phyloP scores from a whole-genome alignment of 208 protist genomes.

The Giardia muris region DNA sequence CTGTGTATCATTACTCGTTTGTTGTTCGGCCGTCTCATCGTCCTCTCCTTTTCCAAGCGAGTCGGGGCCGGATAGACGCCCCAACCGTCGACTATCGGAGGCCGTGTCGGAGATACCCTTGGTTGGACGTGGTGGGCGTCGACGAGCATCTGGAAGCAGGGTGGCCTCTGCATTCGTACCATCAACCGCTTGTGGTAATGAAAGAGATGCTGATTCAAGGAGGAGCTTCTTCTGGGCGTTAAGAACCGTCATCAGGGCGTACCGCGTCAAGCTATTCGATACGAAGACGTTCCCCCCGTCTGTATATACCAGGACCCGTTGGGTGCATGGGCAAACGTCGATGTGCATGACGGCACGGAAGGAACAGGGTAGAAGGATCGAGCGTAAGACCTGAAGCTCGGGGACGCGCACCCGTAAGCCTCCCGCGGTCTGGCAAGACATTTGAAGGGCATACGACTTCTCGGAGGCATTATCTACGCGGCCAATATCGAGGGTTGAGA shows the following conservation, averaged over 20 bases:
- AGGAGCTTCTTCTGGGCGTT: not conserved
- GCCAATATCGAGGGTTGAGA: not conserved
- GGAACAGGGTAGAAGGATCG: not conserved
- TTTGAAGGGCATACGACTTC: not conserved
- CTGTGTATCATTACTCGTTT: too few species aligned
- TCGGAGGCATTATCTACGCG: not conserved
- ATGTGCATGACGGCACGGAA: not conserved
- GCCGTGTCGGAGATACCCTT: too few species aligned
- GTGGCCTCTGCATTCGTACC: not conserved
- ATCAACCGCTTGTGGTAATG: too few species aligned
- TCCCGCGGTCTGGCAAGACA: not conserved
- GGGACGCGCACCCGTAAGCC: not conserved
- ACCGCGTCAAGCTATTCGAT: not conserved
- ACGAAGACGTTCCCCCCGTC: not conserved
- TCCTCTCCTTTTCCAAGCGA: too few species aligned
- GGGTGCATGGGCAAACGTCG: not conserved
- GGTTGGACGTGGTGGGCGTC: too few species aligned
- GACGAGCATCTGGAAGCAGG: not conserved
- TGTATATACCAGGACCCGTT: not conserved
- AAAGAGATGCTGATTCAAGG: not conserved
- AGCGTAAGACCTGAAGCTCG: not conserved
- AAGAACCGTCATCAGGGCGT: not conserved
- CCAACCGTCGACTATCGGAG: too few species aligned
- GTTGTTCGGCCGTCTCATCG: too few species aligned
- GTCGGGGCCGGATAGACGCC: not conserved